Evolutionary conservation across 352 stramenopile species (phyloP).

Genomic region (Pythium apleroticum): DNA sequence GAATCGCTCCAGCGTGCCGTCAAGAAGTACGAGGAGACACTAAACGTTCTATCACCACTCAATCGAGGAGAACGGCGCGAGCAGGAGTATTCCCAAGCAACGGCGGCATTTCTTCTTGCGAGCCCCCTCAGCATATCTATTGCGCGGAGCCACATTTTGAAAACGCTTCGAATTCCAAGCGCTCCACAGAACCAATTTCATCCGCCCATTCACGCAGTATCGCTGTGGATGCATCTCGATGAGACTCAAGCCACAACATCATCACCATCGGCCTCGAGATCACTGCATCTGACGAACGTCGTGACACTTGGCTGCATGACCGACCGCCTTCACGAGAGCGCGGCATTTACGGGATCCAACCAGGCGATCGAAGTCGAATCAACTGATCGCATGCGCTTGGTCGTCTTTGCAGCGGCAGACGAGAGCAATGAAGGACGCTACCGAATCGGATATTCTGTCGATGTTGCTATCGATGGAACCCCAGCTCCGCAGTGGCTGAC

Average conservation of each 20-base stretch:
- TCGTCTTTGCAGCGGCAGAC: neutral
- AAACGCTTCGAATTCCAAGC: neutral
- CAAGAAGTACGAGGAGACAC: neutral
- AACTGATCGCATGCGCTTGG: neutral
- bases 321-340: slow-evolving; percentile 5
- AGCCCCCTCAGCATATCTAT: slow-evolving; percentile 13
- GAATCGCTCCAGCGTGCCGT: neutral
- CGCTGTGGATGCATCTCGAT: slow-evolving; percentile 1
- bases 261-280: neutral
- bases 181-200: neutral
- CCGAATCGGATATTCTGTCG: neutral
- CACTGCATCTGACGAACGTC: neutral
- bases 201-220: neutral
- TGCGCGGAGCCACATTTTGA: slow-evolving; percentile 12
- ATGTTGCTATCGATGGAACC: neutral
- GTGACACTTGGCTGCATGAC: neutral
- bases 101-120: slow-evolving; percentile 14
- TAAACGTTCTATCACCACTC: neutral
- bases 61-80: neutral
- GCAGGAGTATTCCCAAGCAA: neutral
- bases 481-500: neutral
- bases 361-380: neutral
- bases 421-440: neutral
- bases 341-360: neutral
- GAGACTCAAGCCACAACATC: neutral